Evolutionary conservation across 2,329 filamentous ascomycete genomes (phyloP), one percentile per base, ranked within the genome.

Genomic region (Pseudogymnoascus sp.): DNA sequence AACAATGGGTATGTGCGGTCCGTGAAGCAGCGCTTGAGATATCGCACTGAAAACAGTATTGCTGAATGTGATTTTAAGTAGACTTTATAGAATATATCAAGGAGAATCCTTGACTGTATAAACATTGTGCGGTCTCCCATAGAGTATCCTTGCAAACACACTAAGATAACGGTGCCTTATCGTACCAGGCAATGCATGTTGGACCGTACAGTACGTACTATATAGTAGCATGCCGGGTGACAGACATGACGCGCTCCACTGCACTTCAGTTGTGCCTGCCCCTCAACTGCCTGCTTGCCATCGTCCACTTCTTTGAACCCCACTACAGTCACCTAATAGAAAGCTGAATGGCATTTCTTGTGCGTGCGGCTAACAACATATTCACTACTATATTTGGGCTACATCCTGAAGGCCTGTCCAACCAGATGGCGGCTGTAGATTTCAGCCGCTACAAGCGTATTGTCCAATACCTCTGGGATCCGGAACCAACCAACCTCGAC

Each of bases 401-500:
- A 55, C 48, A 55, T 55, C n/a, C 48, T 35, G 29, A 15, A 55
- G 15, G 48, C 48, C 48, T 29, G n/a, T 55, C 27, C 29, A 55
- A 33, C 48, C 48, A 37, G 7, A 73, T 88, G 85, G 81, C 81
- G 70, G 86, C 82, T 62, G 84, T 89, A 62, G 90, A 96, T 70
- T 78, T 95, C 64, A 84, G 89, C 68, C 87, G 89, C 68, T 86
- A 87, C 72, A 89, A 90, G 75, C 88, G 89, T 66, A 86, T 97
- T 69, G 87, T 97, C 64, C 89, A 93, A 76, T 91, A 90, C 77
- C 87, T 97, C 71, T 96, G 92, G 88, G 92, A 97, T 69, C 91
- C 92, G 0, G 87, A 92, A 66, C 92, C 92, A 5, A 85, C 83
- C 65, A 96, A 97, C 76, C 87, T 96, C 72, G 79, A 86, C 62